A percentile compares a stretch with the other conserved stretches of the same genome.
Conservation (phyloP, 2,329 filamentous ascomycete species). For the Nigrospora osmanthi region DNA sequence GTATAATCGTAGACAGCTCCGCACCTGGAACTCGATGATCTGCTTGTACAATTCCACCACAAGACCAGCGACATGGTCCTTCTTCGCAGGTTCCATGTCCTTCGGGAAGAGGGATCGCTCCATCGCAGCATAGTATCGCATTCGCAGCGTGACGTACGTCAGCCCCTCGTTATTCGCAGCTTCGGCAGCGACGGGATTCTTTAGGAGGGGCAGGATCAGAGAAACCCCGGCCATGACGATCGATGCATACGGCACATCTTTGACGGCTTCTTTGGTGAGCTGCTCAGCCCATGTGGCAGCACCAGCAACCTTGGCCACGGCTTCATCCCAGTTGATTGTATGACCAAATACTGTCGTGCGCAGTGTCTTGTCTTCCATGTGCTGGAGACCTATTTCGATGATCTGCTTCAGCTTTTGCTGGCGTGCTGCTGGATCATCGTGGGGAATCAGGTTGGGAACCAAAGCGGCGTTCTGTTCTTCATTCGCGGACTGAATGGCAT, state of each 20-base stretch:
- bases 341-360: too few relatives aligned
- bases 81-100: slow-evolving; percentile 4
- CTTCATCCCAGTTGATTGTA: too few relatives aligned
- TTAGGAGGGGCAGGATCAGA: slow-evolving; percentile 25
- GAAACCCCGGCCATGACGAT: slow-evolving; percentile 26
- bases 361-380: too few relatives aligned
- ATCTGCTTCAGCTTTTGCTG: too few relatives aligned
- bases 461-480: too few relatives aligned
- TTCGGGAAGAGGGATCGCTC: slow-evolving; percentile 14
- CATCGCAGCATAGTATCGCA: slow-evolving; percentile 22
- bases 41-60: slow-evolving; percentile 20
- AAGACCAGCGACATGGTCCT: slow-evolving; percentile 5
- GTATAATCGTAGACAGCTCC: slow-evolving; percentile 23
- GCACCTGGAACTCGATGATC: slow-evolving; percentile 27
- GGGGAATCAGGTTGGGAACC: too few relatives aligned
- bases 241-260: slow-evolving; percentile 21
- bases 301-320: too few relatives aligned
- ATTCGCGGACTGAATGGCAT: too few relatives aligned
- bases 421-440: too few relatives aligned
- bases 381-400: too few relatives aligned
- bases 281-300: too few relatives aligned
- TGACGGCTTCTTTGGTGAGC: slow-evolving; percentile 12
- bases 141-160: slow-evolving; percentile 21
- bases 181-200: slow-evolving; percentile 16
- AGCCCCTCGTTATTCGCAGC: slow-evolving; percentile 23